These are phyloP conservation scores for Candida oleophila DNA, from an alignment of 805 yeast genomes.

Conservation along the genomic window DNA sequence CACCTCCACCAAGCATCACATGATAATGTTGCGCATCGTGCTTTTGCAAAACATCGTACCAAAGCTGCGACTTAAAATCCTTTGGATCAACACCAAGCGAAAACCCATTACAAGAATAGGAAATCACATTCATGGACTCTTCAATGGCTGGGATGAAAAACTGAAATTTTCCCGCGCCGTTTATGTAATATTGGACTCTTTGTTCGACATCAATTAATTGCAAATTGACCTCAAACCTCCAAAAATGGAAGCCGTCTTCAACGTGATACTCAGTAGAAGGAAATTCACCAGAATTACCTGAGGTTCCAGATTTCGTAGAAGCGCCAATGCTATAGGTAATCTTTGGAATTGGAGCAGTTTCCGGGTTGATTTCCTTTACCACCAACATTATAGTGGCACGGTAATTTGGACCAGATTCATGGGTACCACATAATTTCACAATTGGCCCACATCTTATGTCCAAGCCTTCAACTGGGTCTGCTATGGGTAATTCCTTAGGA, in stretches of 20 bases:
- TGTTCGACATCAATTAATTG: conserved; percentile 52
- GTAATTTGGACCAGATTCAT: conserved; percentile 54
- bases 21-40: conserved; percentile 69
- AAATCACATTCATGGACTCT: conserved; percentile 77
- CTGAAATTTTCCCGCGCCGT: conserved; percentile 46
- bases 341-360: conserved; percentile 20
- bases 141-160: conserved; percentile 66
- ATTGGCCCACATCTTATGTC: conserved; percentile 75
- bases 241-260: conserved; percentile 53
- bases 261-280: conserved; percentile 41
- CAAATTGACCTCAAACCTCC: conserved; percentile 62
- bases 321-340: conserved; percentile 39
- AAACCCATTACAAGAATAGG: conserved; percentile 90
- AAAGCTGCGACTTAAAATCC: conserved; percentile 69
- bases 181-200: conserved; percentile 60
- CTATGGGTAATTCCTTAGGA: conserved; percentile 30
- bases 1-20: conserved; percentile 98
- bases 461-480: conserved; percentile 27
- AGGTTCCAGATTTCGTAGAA: conserved; percentile 13
- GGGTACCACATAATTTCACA: conserved; percentile 62
- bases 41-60: conserved; percentile 78
- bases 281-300: conserved; percentile 42
- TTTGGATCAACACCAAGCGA: conserved; percentile 69
- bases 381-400: conserved; percentile 71
- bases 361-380: conserved; percentile 35